phyloP scores from a whole-genome alignment of 257 asterid genomes.

The Echites panduratus region DNA sequence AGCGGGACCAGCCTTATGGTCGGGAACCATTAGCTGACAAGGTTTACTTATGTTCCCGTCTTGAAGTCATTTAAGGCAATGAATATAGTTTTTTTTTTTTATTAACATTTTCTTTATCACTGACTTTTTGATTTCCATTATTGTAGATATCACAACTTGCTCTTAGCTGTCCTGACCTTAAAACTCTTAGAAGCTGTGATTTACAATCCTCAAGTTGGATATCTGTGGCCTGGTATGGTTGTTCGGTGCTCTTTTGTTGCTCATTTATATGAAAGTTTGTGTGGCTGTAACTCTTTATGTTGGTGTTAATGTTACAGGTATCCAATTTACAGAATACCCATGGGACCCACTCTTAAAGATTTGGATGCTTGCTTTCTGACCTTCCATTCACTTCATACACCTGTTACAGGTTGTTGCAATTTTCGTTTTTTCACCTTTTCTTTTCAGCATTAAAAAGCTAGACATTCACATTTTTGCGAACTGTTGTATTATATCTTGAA shows the following conservation, averaged over 20 bases:
- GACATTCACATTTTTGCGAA: background rate
- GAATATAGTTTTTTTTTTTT: background rate
- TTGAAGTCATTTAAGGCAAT: background rate
- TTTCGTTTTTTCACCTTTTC: background rate
- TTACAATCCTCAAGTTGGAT: slow-evolving; percentile 83
- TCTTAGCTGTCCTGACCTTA: slow-evolving; percentile 59
- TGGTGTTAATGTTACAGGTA: slow-evolving; percentile 45
- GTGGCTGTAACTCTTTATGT: background rate
- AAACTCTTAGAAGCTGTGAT: slow-evolving; percentile 79
- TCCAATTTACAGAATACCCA: slow-evolving; percentile 96
- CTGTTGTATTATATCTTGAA: background rate
- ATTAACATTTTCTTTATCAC: background rate
- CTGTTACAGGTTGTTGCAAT: slow-evolving; percentile 46
- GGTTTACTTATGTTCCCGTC: slow-evolving; percentile 21
- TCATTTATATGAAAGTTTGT: background rate
- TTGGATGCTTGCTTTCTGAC: slow-evolving; percentile 93
- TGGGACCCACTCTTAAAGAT: slow-evolving; percentile 78
- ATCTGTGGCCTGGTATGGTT: slow-evolving; percentile 84
- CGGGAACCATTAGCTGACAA: slow-evolving; percentile 76
- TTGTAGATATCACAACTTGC: slow-evolving; percentile 68
- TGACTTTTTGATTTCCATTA: slow-evolving; percentile 9
- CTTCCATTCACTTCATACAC: slow-evolving; percentile 85
- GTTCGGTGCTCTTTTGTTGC: background rate
- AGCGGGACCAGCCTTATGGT: slow-evolving; percentile 62
- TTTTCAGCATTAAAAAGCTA: background rate